Conservation (phyloP, 345 rosid species). For the Arabidopsis thaliana region TAIR10.1 NC_003074.8:7564501-7565000, state of each 20-base stretch:
- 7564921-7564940: slow-evolving; percentile 41
- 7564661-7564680: slow-evolving; percentile 70
- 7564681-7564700: slow-evolving; percentile 67
- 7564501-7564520: slow-evolving; percentile 50
- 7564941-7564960: slow-evolving; percentile 55
- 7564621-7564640: slow-evolving; percentile 63
- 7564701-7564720: slow-evolving; percentile 56
- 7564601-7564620: slow-evolving; percentile 51
- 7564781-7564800: slow-evolving; percentile 66
- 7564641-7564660: slow-evolving; percentile 70
- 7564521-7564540: slow-evolving; percentile 78
- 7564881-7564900: slow-evolving; percentile 56
- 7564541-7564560: slow-evolving; percentile 68
- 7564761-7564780: slow-evolving; percentile 71
- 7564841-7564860: slow-evolving; percentile 77
- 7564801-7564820: slow-evolving; percentile 66
- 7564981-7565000: slow-evolving; percentile 70
- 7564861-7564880: slow-evolving; percentile 55
- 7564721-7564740: slow-evolving; percentile 61
- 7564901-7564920: slow-evolving; percentile 39
- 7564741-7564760: slow-evolving; percentile 76
- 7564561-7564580: slow-evolving; percentile 65
- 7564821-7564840: slow-evolving; percentile 73
- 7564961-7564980: slow-evolving; percentile 74
- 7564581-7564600: slow-evolving; percentile 64